A percentile compares a stretch with the other conserved stretches of the same genome.
These are phyloP conservation scores for Tylopilus orsonianus DNA, from an alignment of 1,284 basidiomycete genomes.

Conservation along the genomic window DNA sequence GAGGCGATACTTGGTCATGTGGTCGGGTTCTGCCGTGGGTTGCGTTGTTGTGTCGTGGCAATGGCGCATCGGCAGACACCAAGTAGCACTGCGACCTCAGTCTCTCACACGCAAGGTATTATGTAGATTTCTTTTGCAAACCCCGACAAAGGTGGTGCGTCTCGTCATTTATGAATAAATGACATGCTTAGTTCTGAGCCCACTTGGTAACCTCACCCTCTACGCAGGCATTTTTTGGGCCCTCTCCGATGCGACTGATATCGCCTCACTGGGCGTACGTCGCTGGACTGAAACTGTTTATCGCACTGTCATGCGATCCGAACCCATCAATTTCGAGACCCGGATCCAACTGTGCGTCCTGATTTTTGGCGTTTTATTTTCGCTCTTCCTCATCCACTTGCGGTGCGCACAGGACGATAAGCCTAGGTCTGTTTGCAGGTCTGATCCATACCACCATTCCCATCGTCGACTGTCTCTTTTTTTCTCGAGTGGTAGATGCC, in stretches of 20 bases:
- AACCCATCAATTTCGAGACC: conserved; percentile 65
- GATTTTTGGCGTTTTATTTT: neutral
- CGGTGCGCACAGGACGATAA: conserved; percentile 53
- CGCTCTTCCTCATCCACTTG: neutral
- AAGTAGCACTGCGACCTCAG: no score
- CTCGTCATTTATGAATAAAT: no score
- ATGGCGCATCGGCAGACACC: no score
- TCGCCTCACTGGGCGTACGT: conserved; percentile 81
- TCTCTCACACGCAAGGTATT: no score
- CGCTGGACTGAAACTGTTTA: conserved; percentile 85
- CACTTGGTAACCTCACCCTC: no score
- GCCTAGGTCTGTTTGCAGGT: conserved; percentile 71
- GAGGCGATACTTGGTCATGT: no score
- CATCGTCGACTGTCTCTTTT: conserved; percentile 79
- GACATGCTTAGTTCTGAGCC: no score
- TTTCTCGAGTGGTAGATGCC: conserved; percentile 79
- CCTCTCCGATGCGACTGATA: conserved; percentile 75
- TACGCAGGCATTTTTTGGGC: conserved; percentile 91
- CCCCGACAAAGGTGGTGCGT: conserved; percentile 76
- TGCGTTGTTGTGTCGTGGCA: no score
- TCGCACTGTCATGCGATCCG: conserved; percentile 57
- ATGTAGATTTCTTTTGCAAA: conserved; percentile 93
- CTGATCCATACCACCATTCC: conserved; percentile 79
- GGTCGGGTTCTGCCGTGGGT: no score
- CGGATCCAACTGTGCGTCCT: conserved; percentile 64